These are phyloP conservation scores for Termitomyces sp. DNA, from an alignment of 1,284 basidiomycete species.

Conservation along the genomic window DNA sequence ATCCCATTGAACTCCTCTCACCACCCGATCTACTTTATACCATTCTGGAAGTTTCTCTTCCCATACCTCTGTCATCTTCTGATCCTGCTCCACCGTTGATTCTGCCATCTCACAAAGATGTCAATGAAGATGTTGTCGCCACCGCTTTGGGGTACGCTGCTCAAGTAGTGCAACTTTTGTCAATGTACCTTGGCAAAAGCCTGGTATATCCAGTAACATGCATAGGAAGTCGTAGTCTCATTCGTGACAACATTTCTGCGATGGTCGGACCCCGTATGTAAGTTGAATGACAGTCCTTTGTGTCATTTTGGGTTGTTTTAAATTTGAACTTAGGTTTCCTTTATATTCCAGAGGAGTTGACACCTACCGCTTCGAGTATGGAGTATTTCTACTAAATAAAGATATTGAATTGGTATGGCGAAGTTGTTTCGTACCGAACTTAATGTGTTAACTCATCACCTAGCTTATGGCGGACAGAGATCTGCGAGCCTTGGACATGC, in stretches of 20 bases:
- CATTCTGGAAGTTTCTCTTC: slow-evolving; percentile 78
- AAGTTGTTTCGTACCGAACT: background rate
- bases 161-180: slow-evolving; percentile 76
- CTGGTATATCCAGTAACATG: slow-evolving; percentile 87
- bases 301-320: background rate
- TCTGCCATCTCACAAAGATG: slow-evolving; percentile 57
- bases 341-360: slow-evolving; percentile 93
- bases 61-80: slow-evolving; percentile 70
- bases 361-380: slow-evolving; percentile 96
- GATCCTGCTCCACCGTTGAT: slow-evolving; percentile 85
- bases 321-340: slow-evolving; percentile 65
- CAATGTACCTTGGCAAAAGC: slow-evolving; percentile 72
- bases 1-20: slow-evolving; percentile 82
- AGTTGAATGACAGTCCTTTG: slow-evolving; percentile 24
- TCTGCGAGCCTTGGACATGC: slow-evolving; percentile 84
- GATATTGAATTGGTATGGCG: slow-evolving; percentile 83
- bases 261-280: slow-evolving; percentile 93
- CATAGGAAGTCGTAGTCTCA: slow-evolving; percentile 82
- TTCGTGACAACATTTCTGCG: slow-evolving; percentile 85
- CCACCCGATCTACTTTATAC: slow-evolving; percentile 81
- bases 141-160: slow-evolving; percentile 87
- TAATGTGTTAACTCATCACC: slow-evolving; percentile 2
- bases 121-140: slow-evolving; percentile 81
- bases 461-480: slow-evolving; percentile 89
- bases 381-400: slow-evolving; percentile 95